Evolutionary conservation across 495 filamentous ascomycete species (phyloP).

Genomic region (Acidomyces sp.): DNA sequence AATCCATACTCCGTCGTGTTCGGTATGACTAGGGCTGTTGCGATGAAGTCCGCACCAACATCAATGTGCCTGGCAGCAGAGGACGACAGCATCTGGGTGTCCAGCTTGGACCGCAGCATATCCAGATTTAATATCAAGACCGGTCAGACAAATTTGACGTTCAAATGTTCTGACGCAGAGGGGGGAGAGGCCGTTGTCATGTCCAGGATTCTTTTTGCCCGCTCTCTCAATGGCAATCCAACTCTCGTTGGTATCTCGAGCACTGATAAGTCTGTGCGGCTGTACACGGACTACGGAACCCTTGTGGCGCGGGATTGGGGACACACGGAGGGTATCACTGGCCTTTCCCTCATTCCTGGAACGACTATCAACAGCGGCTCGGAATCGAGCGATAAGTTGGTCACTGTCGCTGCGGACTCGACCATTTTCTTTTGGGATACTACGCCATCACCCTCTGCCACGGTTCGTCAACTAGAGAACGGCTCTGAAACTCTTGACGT

Average conservation of each 20-base stretch:
- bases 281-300: conserved; percentile 69
- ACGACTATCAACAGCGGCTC: conserved; percentile 1
- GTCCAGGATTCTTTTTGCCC: conserved; percentile 48
- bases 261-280: conserved; percentile 83
- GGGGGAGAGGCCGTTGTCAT: conserved; percentile 70
- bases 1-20: conserved; percentile 61
- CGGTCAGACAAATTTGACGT: conserved; percentile 56
- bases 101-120: conserved; percentile 70
- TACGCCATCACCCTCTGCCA: not conserved
- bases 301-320: conserved; percentile 84
- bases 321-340: conserved; percentile 83
- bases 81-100: conserved; percentile 50
- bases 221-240: conserved; percentile 28
- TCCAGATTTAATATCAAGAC: conserved; percentile 59
- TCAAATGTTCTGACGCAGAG: conserved; percentile 68
- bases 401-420: conserved; percentile 31
- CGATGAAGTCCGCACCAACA: conserved; percentile 70
- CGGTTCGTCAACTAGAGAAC: not conserved
- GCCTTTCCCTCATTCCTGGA: conserved; percentile 52
- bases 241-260: conserved; percentile 74
- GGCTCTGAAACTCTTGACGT: not conserved
- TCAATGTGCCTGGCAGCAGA: conserved; percentile 58
- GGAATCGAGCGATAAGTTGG: conserved; percentile 11
- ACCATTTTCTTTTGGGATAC: conserved; percentile 32
- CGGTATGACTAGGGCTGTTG: conserved; percentile 59